These are phyloP conservation scores for Metarhizium humberi DNA, from an alignment of 2,329 filamentous ascomycete species.

Conservation along the genomic window DNA sequence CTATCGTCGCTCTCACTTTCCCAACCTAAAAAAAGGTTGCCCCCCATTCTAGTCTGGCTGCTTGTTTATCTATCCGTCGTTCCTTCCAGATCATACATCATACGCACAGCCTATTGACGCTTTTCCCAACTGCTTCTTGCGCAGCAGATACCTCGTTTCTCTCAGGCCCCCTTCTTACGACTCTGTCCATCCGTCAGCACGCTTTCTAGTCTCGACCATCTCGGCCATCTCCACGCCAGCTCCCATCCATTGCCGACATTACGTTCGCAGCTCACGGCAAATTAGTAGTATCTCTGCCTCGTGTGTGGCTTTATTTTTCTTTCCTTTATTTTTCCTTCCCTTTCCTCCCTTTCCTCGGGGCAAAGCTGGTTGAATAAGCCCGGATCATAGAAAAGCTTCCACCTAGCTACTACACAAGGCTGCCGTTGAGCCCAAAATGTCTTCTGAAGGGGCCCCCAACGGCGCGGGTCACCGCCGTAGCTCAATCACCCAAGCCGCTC, in stretches of 20 bases:
- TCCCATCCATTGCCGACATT: background rate
- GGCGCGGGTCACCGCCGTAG: slow-evolving; percentile 39
- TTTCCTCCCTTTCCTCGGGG: background rate
- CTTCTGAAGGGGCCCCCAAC: slow-evolving; percentile 25
- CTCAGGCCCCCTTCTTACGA: background rate
- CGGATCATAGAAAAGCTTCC: background rate
- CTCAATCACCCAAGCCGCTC: slow-evolving; percentile 47
- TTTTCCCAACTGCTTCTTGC: background rate
- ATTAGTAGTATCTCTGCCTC: background rate
- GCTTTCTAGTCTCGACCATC: background rate
- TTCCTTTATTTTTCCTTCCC: background rate
- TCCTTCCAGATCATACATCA: background rate
- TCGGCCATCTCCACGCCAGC: background rate
- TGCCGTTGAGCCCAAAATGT: slow-evolving; percentile 16
- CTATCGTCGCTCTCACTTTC: background rate
- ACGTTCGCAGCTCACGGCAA: background rate
- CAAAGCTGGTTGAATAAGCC: background rate
- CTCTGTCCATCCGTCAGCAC: background rate
- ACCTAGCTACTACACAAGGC: background rate
- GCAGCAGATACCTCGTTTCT: background rate
- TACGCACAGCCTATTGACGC: background rate
- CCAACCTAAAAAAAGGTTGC: background rate
- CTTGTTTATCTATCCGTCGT: background rate
- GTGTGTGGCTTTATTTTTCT: background rate
- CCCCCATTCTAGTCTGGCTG: background rate